Evolutionary conservation across 2,329 filamentous ascomycete species (phyloP), one percentile per base, ranked within the genome.

Genomic region (Aureobasidium namibiae): DNA sequence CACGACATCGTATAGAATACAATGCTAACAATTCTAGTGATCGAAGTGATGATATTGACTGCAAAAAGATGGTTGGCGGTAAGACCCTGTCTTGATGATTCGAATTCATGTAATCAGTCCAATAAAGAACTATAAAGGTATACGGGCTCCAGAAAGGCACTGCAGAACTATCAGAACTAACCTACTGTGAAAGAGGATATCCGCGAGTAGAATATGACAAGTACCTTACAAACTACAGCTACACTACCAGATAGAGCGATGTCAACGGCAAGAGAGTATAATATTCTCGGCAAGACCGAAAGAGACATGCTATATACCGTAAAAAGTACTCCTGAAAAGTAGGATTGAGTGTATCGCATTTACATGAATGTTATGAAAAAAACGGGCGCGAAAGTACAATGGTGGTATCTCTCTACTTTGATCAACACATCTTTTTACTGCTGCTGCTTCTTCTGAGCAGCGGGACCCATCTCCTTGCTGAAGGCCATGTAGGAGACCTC

Each of bases 401-500:
- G 42, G 23, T 57, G 41, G 54, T 46, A 39, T 57, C 54, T 48
- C 42, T 56, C 21, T 56, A 21, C 26, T 57, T 21, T 11, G 33
- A 10, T 11, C 11, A 11, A 42, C 41, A 13, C n/a, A 29, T 11
- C 18, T 24, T 13, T 46, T 42, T 36, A 36, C 41, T 56, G 34
- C 45, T 80, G 81, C 39, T 80, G 74, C 71, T 84, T 95, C 83
- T 92, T 95, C 75, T 95, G 89, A 33, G 88, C 88, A 38, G 85
- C 80, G n/a, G 90, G 89, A 0, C 91, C 90, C 80, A 90, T 95
- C 67, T 96, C 92, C 79, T 96, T 96, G 71, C 95, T 92, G 71
- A 97, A 99, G 1, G 94, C 91, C 63, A 89, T 90, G 72, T 97
- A 97, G 1, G 90, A 89, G 31, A 97, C 90, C 72, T 96, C 81